These are phyloP conservation scores for Hanseniaspora jakobsenii DNA, from an alignment of 805 yeast genomes.

Conservation along the genomic window DNA sequence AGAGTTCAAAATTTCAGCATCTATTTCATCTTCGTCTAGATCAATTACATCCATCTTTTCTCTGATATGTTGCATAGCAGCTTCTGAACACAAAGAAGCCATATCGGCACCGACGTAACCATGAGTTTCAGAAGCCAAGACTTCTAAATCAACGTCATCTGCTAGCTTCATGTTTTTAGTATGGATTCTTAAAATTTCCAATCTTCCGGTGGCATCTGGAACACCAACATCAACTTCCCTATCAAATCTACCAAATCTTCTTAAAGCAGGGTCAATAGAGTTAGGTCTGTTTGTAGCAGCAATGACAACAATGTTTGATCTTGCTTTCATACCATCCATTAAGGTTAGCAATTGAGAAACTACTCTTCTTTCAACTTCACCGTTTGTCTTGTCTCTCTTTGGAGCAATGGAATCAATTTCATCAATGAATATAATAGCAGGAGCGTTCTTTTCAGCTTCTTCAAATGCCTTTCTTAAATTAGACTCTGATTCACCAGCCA, in stretches of 20 bases:
- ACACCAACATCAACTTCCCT: conserved; percentile 86
- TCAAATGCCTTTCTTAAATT: conserved; percentile 96
- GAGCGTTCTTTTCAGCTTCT: conserved; percentile 98
- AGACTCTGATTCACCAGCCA: conserved; percentile 99
- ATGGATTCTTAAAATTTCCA: conserved; percentile 92
- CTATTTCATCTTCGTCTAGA: conserved; percentile 89
- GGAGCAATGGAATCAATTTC: conserved; percentile 99
- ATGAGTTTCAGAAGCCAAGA: conserved; percentile 93
- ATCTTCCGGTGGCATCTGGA: conserved; percentile 97
- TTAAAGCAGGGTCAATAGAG: conserved; percentile 62
- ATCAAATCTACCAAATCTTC: conserved; percentile 84
- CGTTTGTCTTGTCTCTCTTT: conserved; percentile 98
- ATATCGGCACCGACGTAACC: conserved; percentile 99
- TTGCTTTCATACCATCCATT: conserved; percentile 99
- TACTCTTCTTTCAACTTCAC: conserved; percentile 98
- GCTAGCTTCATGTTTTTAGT: conserved; percentile 96
- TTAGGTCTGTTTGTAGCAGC: conserved; percentile 88
- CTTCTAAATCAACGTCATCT: conserved; percentile 89
- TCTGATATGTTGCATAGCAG: conserved; percentile 99
- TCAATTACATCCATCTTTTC: conserved; percentile 98
- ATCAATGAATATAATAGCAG: conserved; percentile 93
- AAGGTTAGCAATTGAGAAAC: conserved; percentile 93
- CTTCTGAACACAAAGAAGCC: conserved; percentile 98
- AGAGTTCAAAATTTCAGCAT: conserved; percentile 91
- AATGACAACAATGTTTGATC: conserved; percentile 93